A percentile compares a stretch with the other conserved stretches of the same genome.
These are phyloP conservation scores for Collybia mongolica DNA, from an alignment of 768 basidiomycete species.

Conservation along the genomic window DNA sequence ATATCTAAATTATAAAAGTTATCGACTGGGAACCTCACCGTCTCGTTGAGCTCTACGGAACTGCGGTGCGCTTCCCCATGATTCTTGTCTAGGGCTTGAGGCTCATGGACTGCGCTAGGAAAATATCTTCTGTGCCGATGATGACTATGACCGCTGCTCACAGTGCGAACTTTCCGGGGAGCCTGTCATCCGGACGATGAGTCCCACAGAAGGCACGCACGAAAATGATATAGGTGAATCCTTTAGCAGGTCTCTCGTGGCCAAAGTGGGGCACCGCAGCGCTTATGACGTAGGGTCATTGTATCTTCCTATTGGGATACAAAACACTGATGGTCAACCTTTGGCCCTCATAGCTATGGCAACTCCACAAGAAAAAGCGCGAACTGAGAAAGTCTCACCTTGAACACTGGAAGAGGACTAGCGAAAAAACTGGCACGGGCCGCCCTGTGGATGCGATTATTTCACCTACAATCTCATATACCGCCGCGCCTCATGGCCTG, in stretches of 20 bases:
- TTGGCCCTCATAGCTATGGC: constrained; percentile 55
- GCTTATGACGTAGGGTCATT: constrained; percentile 38
- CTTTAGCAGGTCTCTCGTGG: constrained; percentile 43
- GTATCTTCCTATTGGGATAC: not conserved
- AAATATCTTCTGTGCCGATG: constrained; percentile 51
- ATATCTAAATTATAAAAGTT: no score
- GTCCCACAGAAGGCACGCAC: constrained; percentile 25
- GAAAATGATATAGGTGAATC: constrained; percentile 34
- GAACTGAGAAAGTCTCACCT: constrained; percentile 58
- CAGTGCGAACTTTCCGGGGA: constrained; percentile 50
- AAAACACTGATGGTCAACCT: not conserved
- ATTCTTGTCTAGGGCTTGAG: not conserved
- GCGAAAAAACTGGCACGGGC: constrained; percentile 52
- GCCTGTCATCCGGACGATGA: constrained; percentile 55
- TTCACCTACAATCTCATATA: constrained; percentile 55
- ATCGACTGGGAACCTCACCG: constrained; percentile 62
- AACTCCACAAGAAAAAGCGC: constrained; percentile 51
- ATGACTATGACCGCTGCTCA: constrained; percentile 43
- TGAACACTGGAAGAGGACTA: constrained; percentile 60
- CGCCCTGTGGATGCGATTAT: constrained; percentile 76
- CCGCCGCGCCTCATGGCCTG: constrained; percentile 62
- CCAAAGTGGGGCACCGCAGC: constrained; percentile 34
- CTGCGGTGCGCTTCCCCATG: constrained; percentile 26
- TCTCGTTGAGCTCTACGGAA: constrained; percentile 50
- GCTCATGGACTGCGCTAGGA: constrained; percentile 28